Evolutionary conservation across 805 yeast genomes (phyloP), one percentile per base, ranked within the genome.

Genomic region (Ogataea ganodermae): DNA sequence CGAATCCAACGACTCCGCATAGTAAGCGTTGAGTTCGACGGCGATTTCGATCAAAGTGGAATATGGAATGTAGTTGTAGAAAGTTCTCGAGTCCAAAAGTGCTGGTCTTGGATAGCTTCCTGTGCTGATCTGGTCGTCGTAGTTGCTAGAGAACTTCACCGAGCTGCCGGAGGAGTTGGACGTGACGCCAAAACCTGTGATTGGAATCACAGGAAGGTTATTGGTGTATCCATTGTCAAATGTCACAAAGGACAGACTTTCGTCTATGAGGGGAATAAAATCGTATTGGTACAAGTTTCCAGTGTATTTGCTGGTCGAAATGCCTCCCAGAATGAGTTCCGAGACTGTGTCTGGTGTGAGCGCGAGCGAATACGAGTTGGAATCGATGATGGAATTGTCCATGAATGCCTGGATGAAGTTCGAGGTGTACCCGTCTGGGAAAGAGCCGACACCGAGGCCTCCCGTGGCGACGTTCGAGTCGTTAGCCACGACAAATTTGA

Each of bases 1-100:
- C 14, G 74, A 57, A 20, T 68, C 69, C 6, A 71, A 58, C 5
- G 70, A 68, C 3, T 66, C 61, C 3, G 77, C 73, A 59, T 79
- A 86, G 52, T 73, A 77, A 0, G 92, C 92, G 57, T 83, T 82
- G 32, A 83, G 67, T 63, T 86, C 91, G 21, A 85, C 71, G 0
- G 91, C 89, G 24, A 86, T 64, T 54, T 78, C 79, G 42, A 86
- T 71, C 35, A 86, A 68, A 4, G 79, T 60, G 38, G 76, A 74
- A 33, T 75, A 65, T 0, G 92, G 92, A 28, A 86, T 61, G 58
- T 69, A 76, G 23, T 72, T 72, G 60, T 65, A 76, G 9, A 63
- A 51, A 33, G 74, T 68, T 46, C 88, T 70, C 1, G 87, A 68
- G 58, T 85, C 89, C 17, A 86, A 59, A 4, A 84, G 45, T 0